These are phyloP conservation scores for Escallonia herrerae DNA, from an alignment of 129 eudicot species.

Conservation along the genomic window DNA sequence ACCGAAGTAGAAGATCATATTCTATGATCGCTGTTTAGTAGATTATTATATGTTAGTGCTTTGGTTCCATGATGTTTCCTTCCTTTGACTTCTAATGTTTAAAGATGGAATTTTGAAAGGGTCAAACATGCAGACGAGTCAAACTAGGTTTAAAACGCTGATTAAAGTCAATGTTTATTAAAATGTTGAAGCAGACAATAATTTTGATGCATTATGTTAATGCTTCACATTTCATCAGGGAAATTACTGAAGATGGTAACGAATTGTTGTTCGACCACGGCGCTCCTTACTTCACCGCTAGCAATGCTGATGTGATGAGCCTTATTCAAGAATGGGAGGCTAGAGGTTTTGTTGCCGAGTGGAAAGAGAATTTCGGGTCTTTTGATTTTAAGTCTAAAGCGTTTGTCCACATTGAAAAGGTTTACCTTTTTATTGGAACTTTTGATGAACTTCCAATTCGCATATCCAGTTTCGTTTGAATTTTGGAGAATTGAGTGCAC, in stretches of 20 bases:
- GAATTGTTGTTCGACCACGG: conserved; percentile 90
- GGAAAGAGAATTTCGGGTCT: conserved; percentile 81
- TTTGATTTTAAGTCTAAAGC: conserved; percentile 63
- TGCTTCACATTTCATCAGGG: conserved; percentile 31
- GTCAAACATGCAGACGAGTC: too few relatives aligned
- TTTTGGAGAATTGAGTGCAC: not conserved
- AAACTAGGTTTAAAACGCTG: too few relatives aligned
- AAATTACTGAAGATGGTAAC: conserved; percentile 68
- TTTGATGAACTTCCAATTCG: not conserved
- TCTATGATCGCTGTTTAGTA: too few relatives aligned
- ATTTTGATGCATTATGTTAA: too few relatives aligned
- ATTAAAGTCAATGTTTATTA: too few relatives aligned
- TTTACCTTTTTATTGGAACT: conserved; percentile 9
- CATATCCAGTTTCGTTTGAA: not conserved
- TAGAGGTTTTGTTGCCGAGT: conserved; percentile 79
- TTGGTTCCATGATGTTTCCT: too few relatives aligned
- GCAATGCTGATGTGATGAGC: conserved; percentile 47
- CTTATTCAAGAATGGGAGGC: conserved; percentile 76
- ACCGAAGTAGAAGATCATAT: too few relatives aligned
- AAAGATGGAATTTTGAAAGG: too few relatives aligned
- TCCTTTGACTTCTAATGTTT: too few relatives aligned
- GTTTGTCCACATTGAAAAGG: conserved; percentile 60
- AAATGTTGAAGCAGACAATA: too few relatives aligned
- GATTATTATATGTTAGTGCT: too few relatives aligned
- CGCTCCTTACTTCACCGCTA: conserved; percentile 71